A percentile compares a stretch with the other conserved stretches of the same genome.
phyloP scores from a whole-genome alignment of 257 asterid species.

The Solanum microdontum region DNA sequence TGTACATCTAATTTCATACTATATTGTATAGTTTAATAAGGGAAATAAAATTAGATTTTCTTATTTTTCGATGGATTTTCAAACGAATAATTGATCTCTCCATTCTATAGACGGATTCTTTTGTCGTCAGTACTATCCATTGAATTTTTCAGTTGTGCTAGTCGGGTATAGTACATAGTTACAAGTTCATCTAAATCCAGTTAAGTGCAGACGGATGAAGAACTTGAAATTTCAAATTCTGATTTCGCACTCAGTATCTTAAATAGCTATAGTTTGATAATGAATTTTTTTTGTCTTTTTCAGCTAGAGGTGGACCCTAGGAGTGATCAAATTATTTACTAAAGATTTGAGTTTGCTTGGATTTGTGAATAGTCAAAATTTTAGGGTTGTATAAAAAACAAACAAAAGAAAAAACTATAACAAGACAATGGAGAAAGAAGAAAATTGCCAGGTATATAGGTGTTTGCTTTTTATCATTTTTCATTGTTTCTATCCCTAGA shows the following conservation, averaged over 20 bases:
- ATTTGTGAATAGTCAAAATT: conserved; percentile 18
- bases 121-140: background rate
- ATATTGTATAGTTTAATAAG: background rate
- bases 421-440: conserved; percentile 57
- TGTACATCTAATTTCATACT: background rate
- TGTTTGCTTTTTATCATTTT: background rate
- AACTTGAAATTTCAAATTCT: background rate
- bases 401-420: background rate
- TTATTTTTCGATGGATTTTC: background rate
- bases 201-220: background rate
- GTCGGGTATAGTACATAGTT: background rate
- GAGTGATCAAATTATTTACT: conserved; percentile 6
- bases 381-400: background rate
- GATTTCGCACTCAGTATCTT: background rate
- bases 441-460: conserved; percentile 38
- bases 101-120: background rate
- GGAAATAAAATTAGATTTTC: background rate
- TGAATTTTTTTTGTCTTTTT: background rate
- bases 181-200: background rate
- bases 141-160: no score
- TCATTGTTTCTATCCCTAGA: background rate
- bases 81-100: background rate
- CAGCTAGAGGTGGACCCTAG: conserved; percentile 41
- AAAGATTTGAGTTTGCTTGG: conserved; percentile 14
- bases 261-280: background rate